A percentile compares a stretch with the other conserved stretches of the same genome.
These are phyloP conservation scores for Fusarium decemcellulare DNA, from an alignment of 2,329 filamentous ascomycete genomes.

Conservation along the genomic window DNA sequence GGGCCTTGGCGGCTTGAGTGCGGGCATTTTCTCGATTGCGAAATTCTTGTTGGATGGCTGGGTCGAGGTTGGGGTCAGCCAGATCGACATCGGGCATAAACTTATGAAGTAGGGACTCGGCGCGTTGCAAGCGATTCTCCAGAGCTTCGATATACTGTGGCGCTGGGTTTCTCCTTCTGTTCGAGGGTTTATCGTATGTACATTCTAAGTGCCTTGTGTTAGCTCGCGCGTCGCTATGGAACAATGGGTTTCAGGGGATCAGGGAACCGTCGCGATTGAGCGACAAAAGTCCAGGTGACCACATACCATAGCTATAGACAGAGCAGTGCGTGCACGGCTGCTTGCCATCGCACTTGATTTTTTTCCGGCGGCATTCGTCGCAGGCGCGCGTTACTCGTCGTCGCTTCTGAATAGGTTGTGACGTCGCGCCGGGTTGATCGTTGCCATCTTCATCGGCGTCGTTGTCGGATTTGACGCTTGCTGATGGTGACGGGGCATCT, in stretches of 20 bases:
- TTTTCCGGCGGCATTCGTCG: slow-evolving; percentile 87
- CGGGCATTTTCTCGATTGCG: slow-evolving; percentile 68
- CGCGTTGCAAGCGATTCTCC: slow-evolving; percentile 85
- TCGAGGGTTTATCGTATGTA: slow-evolving; percentile 95
- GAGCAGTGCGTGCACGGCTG: slow-evolving; percentile 96
- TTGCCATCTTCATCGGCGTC: slow-evolving; percentile 57
- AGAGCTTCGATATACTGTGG: slow-evolving; percentile 94
- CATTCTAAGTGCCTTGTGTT: slow-evolving; percentile 73
- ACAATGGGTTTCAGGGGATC: slow-evolving; percentile 5
- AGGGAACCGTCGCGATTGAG: slow-evolving; percentile 8
- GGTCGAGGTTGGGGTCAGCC: slow-evolving; percentile 86
- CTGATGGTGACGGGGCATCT: slow-evolving; percentile 57
- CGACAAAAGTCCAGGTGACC: slow-evolving; percentile 1
- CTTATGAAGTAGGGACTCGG: slow-evolving; percentile 83
- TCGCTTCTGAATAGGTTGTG: slow-evolving; percentile 79
- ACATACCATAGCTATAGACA: slow-evolving; percentile 95
- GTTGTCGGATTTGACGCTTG: slow-evolving; percentile 60
- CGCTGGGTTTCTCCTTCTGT: slow-evolving; percentile 89
- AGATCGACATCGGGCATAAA: slow-evolving; percentile 89
- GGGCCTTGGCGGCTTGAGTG: slow-evolving; percentile 55
- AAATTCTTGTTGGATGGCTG: slow-evolving; percentile 79
- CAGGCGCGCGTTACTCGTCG: slow-evolving; percentile 85
- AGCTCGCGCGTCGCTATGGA: slow-evolving; percentile 25
- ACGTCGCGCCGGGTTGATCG: slow-evolving; percentile 53
- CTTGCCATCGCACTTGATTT: slow-evolving; percentile 90